Base-by-base conservation (phyloP, 768 basidiomycete genomes). In the Serendipita sp. region DNA sequence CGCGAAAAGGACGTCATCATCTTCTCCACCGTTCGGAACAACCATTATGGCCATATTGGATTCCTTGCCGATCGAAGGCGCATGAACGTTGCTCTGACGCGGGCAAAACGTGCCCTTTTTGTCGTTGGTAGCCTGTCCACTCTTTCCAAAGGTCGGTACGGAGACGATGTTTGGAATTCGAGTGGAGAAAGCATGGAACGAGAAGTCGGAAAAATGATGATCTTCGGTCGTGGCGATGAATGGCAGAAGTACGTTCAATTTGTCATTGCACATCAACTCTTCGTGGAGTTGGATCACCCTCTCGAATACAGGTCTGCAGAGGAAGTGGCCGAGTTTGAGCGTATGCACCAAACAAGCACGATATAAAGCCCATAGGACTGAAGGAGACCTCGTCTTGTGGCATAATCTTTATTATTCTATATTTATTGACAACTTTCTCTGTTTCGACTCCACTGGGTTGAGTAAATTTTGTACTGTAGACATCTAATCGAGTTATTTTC, bases 1-100 rank as follows among this genome's bases (percentile, higher is more conserved):
- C 80, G 91, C 50, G 91, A 96, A 76, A 95, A 95, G 75, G 87
- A 91, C 34, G 83, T 95, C 45, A 88, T 96, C 67, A 79, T 96
- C 46, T 93, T 96, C 72, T 91, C 88, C 45, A 93, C 91, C 2
- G 91, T 93, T 58, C 80, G 93, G 62, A 88, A 87, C 72, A 96
- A 96, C 69, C 69, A 76, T 2, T 74, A 73, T 0, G 90, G 91
- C 8, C 77, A 82, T 64, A 90, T 96, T 69, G 93, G 93, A 0
- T 96, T 96, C 74, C 77, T 96, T 27, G 89, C 86, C 23, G 92
- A 96, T 74, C 78, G 84, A 69, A 77, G 92, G 66, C 73, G 93
- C 68, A 76, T 95, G 64, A 96, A 96, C 72, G 93, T 96, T 31
- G 93, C 91, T 1, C 76, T 96, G 64, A 96, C 93, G 62, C 77